Base-by-base conservation (phyloP, 2,329 filamentous ascomycete species). In the Penicillium nordicum region DNA sequence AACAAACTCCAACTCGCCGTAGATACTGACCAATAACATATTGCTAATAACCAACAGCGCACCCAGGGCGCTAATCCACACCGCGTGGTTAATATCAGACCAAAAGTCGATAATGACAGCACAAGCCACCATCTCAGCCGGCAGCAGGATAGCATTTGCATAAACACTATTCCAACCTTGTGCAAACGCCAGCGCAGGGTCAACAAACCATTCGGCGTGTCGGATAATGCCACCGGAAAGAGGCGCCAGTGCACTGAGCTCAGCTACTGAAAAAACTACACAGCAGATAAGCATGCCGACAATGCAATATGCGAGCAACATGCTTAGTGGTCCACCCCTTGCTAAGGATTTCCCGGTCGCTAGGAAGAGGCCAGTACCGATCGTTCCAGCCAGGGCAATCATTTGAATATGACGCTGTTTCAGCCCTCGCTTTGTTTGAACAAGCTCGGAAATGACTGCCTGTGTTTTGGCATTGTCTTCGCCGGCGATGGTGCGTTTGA, bases 1-100 rank as follows among this genome's bases (percentile, higher is more conserved):
- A n/a, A 72, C 69, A 60, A 80, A 82, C 63, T 82, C 79, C 49
- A 85, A 74, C 69, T 85, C 82, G 5, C 73, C 74, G 52, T 75
- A 75, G 3, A 75, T 61, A 3, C 69, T 61, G 43, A 76, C 40
- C 40, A 51, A 25, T 9, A 51, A 16, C 30, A 51, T 44, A 16
- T 51, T 51, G 16, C 27, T 51, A 18, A 44, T 16, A 10, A 51
- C 2, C 23, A 44, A n/a, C 30, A 51, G 23, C 5, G 37, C 30
- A 11, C 40, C 40, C 10, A 51, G 29, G 18, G 18, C 30, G 11
- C 40, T 36, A n/a, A 51, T 44, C 40, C 49, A 51, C 14, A 44
- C 30, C 2, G 49, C 49, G 29, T 51, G 40, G 16, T 51, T 51
- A 32, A 44, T n/a, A 10, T 44, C 29, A 25, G 49, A 51, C 49